These are phyloP conservation scores for Fusarium nurragi DNA, from an alignment of 2,329 filamentous ascomycete species.

Conservation along the genomic window DNA sequence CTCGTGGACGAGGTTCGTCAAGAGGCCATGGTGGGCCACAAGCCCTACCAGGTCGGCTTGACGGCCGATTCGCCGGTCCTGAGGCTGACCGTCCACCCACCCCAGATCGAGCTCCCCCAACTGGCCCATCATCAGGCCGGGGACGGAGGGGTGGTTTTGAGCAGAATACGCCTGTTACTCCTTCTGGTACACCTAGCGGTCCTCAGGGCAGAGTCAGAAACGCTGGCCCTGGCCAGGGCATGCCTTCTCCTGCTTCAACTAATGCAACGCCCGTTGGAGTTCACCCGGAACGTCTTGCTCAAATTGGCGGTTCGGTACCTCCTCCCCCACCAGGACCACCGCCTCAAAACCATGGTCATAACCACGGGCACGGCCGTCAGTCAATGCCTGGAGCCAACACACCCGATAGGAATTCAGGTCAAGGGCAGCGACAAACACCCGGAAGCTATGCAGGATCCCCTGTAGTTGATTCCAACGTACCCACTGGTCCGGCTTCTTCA, in stretches of 20 bases:
- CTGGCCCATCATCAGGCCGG: constrained; percentile 62
- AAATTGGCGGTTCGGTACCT: constrained; percentile 52
- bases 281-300: constrained; percentile 62
- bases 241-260: constrained; percentile 40
- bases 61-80: constrained; percentile 53
- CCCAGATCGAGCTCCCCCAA: constrained; percentile 63
- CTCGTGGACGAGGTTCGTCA: constrained; percentile 56
- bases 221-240: constrained; percentile 45
- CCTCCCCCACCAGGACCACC: constrained; percentile 49
- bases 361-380: constrained; percentile 44
- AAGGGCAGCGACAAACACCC: constrained; percentile 41
- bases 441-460: constrained; percentile 38
- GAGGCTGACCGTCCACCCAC: constrained; percentile 56
- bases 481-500: constrained; percentile 50
- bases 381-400: constrained; percentile 46
- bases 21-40: constrained; percentile 51
- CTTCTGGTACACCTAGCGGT: constrained; percentile 41
- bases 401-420: constrained; percentile 44
- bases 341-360: constrained; percentile 33
- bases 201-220: constrained; percentile 56
- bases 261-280: constrained; percentile 49
- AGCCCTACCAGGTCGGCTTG: constrained; percentile 52
- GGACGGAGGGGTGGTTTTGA: constrained; percentile 58
- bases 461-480: constrained; percentile 44
- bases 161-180: constrained; percentile 45